Conservation (phyloP, 352 stramenopile species). For the Globisporangium sylvaticum region DNA sequence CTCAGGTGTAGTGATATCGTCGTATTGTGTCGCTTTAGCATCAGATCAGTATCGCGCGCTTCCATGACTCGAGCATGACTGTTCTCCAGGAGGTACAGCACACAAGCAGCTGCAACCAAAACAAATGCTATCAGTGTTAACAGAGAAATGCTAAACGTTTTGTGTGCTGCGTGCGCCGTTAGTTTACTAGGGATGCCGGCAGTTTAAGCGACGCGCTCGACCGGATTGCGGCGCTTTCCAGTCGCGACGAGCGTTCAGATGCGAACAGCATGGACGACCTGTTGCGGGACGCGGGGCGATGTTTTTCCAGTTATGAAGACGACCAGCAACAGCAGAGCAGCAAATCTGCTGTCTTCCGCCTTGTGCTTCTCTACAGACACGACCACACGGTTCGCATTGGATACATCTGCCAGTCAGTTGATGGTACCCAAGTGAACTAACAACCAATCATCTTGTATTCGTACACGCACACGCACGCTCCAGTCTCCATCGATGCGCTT, state of each 20-base stretch:
- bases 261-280: slow-evolving; percentile 30
- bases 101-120: too few species aligned
- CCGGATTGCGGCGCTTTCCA: not conserved
- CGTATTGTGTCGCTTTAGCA: slow-evolving; percentile 23
- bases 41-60: slow-evolving; percentile 32
- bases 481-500: slow-evolving; percentile 16
- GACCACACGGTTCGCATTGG: slow-evolving; percentile 5
- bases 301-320: slow-evolving; percentile 19
- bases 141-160: not conserved
- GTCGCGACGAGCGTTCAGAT: slow-evolving; percentile 9
- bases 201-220: slow-evolving; percentile 26
- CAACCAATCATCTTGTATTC: not conserved
- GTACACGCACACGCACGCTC: slow-evolving; percentile 5
- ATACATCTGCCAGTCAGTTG: not conserved
- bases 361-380: slow-evolving; percentile 13
- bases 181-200: slow-evolving; percentile 38
- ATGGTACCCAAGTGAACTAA: not conserved
- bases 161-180: not conserved
- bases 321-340: not conserved
- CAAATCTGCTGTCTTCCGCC: not conserved
- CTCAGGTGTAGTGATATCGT: too few species aligned
- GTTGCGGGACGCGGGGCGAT: slow-evolving; percentile 25
- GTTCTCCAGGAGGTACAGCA: slow-evolving; percentile 33
- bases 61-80: slow-evolving; percentile 18
- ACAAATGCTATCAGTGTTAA: too few species aligned